phyloP scores from a whole-genome alignment of 345 rosid genomes.

The Gossypioides kirkii region DNA sequence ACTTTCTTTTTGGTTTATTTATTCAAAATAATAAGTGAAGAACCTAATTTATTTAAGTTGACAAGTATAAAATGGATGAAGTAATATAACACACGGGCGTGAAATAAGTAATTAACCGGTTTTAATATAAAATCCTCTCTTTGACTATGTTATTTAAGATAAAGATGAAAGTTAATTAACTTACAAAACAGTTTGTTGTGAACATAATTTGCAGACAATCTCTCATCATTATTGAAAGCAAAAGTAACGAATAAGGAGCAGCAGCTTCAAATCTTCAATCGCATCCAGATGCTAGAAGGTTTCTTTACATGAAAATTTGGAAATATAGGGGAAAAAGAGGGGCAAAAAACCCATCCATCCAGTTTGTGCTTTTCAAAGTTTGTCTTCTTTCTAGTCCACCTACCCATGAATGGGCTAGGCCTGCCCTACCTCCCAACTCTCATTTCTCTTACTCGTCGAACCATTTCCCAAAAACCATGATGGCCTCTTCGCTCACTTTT shows the following conservation, averaged over 20 bases:
- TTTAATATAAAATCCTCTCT: background rate
- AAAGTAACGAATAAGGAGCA: background rate
- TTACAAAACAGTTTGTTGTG: background rate
- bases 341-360: background rate
- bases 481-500: background rate
- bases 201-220: background rate
- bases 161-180: background rate
- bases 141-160: background rate
- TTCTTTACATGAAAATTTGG: background rate
- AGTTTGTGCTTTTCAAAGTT: slow-evolving; percentile 12
- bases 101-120: too few species aligned
- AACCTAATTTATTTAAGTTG: too few species aligned
- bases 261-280: background rate
- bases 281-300: slow-evolving; percentile 12
- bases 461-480: background rate
- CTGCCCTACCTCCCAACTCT: background rate
- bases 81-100: too few species aligned
- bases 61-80: too few species aligned
- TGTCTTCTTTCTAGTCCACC: slow-evolving; percentile 18
- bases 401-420: slow-evolving; percentile 8
- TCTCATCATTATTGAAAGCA: background rate
- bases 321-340: background rate
- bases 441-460: background rate
- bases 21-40: too few species aligned
- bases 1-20: too few species aligned